Percentiles rank a stretch among this genome's conserved stretches.
Evolutionary conservation across 176 grass and related monocot species (phyloP).

Genomic region (Oryza meyeriana): DNA sequence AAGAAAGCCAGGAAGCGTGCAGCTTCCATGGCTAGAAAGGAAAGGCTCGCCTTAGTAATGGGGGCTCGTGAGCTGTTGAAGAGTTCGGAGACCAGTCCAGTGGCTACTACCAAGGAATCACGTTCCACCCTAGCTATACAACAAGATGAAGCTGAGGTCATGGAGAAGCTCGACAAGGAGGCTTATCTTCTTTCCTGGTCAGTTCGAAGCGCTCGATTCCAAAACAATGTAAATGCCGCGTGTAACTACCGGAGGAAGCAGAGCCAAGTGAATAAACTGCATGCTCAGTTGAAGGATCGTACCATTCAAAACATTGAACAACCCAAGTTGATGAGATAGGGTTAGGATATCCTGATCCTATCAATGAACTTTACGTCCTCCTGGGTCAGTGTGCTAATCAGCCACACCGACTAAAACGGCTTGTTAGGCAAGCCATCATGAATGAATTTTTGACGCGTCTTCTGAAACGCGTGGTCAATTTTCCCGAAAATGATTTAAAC

Average conservation of each 20-base stretch:
- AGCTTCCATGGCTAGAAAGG: neutral
- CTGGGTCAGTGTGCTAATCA: neutral
- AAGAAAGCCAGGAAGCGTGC: neutral
- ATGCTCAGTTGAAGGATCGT: neutral
- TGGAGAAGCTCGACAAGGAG: neutral
- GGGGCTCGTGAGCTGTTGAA: neutral
- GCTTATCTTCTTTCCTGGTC: neutral
- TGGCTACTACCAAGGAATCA: no score
- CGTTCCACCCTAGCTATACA: no score
- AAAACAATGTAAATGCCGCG: neutral
- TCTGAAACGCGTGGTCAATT: no score
- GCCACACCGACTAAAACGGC: neutral
- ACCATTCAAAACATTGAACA: no score
- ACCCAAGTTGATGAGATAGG: neutral
- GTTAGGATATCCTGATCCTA: no score
- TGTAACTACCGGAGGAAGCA: neutral
- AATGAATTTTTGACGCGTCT: no score
- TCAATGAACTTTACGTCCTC: neutral
- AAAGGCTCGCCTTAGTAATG: neutral
- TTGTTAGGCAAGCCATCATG: no score
- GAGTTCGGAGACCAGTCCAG: neutral
- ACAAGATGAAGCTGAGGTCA: neutral
- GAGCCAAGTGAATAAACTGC: neutral
- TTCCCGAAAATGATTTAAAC: neutral
- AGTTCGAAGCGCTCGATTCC: neutral